Evolutionary conservation across 331 rosid species (phyloP), one percentile per base, ranked within the genome.

Genomic region (Quercus tomentella): DNA sequence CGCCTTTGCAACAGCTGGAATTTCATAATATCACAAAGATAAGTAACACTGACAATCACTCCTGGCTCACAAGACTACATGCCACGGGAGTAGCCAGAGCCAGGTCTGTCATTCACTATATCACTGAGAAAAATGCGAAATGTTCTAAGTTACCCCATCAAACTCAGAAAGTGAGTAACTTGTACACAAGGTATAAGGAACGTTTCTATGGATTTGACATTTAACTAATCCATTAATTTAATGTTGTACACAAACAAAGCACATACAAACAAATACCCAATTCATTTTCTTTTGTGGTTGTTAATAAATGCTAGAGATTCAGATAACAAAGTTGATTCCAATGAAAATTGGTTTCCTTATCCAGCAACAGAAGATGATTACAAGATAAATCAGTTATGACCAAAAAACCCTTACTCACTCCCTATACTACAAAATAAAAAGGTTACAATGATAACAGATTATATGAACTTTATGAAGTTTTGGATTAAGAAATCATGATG

Each of bases 1-100:
- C 21, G 93, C 93, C 81, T 93, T 92, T 45, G 87, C 83, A 72
- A 95, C 58, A 51, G 86, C 98, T 95, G 96, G 62, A 82, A 77
- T 84, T 83, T 49, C 68, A 69, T 78, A 35, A 70, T 76, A 72
- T 77, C 73, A 30, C 43, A 91, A 57, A 74, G 49, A 76, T 81
- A 49, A 66, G 51, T 82, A 23, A 80, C 21, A 72, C 28, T 26
- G 43, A 72, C 56, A 7, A 18, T 30, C 45, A 76, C 11, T 54
- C 72, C 45, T 37, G 21, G 43, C 51, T 41, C n/a, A 26, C 17
- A 67, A 65, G 49, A 3, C 49, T 7, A 66, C 71, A 66, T 66
- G 49, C 20, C 23, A 18, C 6, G 22, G 71, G 16, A 66, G 51
- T 30, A 66, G 71, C 7, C 49, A 66, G 45, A 66, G 23, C 43